These are phyloP conservation scores for Suillus brevipes DNA, from an alignment of 768 basidiomycete species.

Conservation along the genomic window DNA sequence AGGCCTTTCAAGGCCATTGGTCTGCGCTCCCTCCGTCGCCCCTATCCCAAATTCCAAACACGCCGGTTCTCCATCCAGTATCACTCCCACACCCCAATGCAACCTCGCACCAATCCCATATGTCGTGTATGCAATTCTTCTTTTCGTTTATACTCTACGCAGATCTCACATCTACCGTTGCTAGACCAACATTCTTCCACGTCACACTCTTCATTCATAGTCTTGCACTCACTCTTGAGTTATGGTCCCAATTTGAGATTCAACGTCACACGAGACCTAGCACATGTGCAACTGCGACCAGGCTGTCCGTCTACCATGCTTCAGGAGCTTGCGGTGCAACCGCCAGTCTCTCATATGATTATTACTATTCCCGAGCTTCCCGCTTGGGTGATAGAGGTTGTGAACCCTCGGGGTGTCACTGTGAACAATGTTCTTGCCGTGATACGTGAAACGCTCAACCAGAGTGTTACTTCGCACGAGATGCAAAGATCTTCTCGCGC, in stretches of 20 bases:
- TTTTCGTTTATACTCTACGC: neutral
- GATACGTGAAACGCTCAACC: slow-evolving; percentile 28
- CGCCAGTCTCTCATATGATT: slow-evolving; percentile 16
- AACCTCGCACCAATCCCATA: slow-evolving; percentile 18
- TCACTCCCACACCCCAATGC: slow-evolving; percentile 36
- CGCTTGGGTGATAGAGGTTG: slow-evolving; percentile 31
- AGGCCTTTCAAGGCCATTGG: slow-evolving; percentile 12
- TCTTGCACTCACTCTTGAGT: slow-evolving; percentile 28
- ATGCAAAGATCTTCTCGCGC: slow-evolving; percentile 12
- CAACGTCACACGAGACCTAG: slow-evolving; percentile 28
- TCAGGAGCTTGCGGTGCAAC: slow-evolving; percentile 24
- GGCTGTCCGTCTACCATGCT: slow-evolving; percentile 21
- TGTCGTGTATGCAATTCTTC: slow-evolving; percentile 21
- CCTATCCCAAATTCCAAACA: slow-evolving; percentile 23
- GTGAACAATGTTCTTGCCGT: slow-evolving; percentile 30
- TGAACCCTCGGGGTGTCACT: slow-evolving; percentile 27
- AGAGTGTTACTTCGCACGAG: slow-evolving; percentile 26
- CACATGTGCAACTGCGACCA: slow-evolving; percentile 21
- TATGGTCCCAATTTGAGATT: slow-evolving; percentile 21
- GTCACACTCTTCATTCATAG: slow-evolving; percentile 12
- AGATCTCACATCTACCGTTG: slow-evolving; percentile 8
- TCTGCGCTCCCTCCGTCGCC: slow-evolving; percentile 15
- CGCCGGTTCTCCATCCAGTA: slow-evolving; percentile 28
- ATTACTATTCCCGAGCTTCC: slow-evolving; percentile 26
- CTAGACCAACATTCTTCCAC: slow-evolving; percentile 14